Percentiles rank a stretch among this genome's conserved stretches.
phyloP scores from a whole-genome alignment of 2,329 filamentous ascomycete genomes.

The Rosellinia necatrix region DNA sequence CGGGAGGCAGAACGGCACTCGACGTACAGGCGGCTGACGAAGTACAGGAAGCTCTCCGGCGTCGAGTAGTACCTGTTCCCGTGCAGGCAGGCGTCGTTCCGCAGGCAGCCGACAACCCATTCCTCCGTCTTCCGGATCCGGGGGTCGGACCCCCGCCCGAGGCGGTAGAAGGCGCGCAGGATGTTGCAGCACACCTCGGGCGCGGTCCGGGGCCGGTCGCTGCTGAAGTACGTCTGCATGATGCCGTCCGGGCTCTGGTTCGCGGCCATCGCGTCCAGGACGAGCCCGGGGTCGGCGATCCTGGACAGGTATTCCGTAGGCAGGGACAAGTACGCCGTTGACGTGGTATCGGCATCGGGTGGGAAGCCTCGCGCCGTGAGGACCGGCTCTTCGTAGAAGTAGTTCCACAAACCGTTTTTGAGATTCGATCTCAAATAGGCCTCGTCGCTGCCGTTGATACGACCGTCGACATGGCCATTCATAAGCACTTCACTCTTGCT shows the following conservation, averaged over 20 bases:
- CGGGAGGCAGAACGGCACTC: slow-evolving; percentile 20
- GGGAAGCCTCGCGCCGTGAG: slow-evolving; percentile 24
- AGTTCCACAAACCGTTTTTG: background rate
- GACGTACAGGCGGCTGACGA: slow-evolving; percentile 19
- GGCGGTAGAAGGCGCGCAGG: slow-evolving; percentile 20
- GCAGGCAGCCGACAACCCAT: slow-evolving; percentile 27
- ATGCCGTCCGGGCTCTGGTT: slow-evolving; percentile 24
- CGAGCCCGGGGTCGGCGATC: slow-evolving; percentile 5
- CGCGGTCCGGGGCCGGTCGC: slow-evolving; percentile 21
- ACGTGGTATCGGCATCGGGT: slow-evolving; percentile 33
- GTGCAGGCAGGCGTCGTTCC: slow-evolving; percentile 24
- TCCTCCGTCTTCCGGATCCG: slow-evolving; percentile 24
- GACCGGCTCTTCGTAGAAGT: slow-evolving; percentile 26
- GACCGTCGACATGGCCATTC: background rate
- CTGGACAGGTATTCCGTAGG: slow-evolving; percentile 8
- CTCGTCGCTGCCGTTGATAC: background rate
- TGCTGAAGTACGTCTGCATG: slow-evolving; percentile 21
- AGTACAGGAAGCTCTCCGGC: slow-evolving; percentile 28
- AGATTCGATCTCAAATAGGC: background rate
- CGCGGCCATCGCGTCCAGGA: slow-evolving; percentile 17
- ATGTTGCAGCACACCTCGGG: slow-evolving; percentile 35
- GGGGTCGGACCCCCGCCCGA: slow-evolving; percentile 24
- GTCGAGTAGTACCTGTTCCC: background rate
- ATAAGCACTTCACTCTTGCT: too few species aligned
- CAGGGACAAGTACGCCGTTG: slow-evolving; percentile 28